Evolutionary conservation across 768 basidiomycete genomes (phyloP).

Genomic region (Lactarius pseudohatsudake): DNA sequence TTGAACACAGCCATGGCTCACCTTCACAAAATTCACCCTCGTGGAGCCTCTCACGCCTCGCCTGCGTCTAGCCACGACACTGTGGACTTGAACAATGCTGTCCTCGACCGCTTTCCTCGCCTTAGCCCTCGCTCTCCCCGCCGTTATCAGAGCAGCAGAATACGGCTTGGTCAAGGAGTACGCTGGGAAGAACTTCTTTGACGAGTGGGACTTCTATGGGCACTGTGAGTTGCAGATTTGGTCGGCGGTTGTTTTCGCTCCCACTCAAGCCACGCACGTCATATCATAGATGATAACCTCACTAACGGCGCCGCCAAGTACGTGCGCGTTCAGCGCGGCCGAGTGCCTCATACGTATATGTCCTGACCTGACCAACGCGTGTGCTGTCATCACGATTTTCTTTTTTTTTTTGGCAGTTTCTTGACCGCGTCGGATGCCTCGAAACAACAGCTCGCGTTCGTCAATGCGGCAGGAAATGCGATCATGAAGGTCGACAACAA

Average conservation of each 20-base stretch:
- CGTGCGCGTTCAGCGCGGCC: slow-evolving; percentile 22
- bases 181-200: slow-evolving; percentile 21
- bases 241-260: not conserved
- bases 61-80: not conserved
- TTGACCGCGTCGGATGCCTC: slow-evolving; percentile 45
- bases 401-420: slow-evolving; percentile 40
- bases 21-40: not conserved
- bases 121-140: slow-evolving; percentile 8
- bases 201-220: slow-evolving; percentile 28
- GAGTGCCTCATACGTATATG: slow-evolving; percentile 5
- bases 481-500: slow-evolving; percentile 78
- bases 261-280: not conserved
- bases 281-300: slow-evolving; percentile 61
- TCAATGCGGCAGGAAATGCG: slow-evolving; percentile 68
- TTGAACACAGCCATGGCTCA: not conserved
- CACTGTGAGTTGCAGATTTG: slow-evolving; percentile 22
- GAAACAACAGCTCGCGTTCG: slow-evolving; percentile 54
- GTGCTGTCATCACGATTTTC: not conserved
- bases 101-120: not conserved
- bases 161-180: slow-evolving; percentile 28
- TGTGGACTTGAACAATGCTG: slow-evolving; percentile 1
- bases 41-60: not conserved
- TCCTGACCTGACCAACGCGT: not conserved
- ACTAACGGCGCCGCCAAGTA: slow-evolving; percentile 65
- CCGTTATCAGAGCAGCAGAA: slow-evolving; percentile 5